Conservation (phyloP, 352 stramenopile species). For the Globisporangium alternatum region DNA sequence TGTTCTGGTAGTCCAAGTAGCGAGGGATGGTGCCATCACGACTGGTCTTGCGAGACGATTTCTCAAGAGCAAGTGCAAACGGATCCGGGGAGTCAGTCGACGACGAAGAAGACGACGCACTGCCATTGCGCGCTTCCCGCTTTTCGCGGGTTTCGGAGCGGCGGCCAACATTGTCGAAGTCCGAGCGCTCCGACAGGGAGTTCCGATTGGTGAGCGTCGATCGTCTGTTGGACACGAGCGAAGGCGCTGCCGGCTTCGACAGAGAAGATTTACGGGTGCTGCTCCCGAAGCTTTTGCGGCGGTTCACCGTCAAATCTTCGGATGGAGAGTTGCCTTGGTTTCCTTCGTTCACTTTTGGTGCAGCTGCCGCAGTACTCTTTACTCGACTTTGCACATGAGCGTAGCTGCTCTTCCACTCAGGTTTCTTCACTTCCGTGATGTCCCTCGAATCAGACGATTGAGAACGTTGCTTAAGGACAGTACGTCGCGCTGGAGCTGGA, state of each 20-base stretch:
- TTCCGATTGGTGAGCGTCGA: slow-evolving; percentile 10
- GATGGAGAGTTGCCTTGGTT: background rate
- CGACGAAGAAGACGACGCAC: slow-evolving; percentile 27
- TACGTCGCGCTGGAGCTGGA: background rate
- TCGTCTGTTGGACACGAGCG: slow-evolving; percentile 6
- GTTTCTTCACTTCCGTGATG: background rate
- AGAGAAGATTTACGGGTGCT: background rate
- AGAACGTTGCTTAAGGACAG: slow-evolving; percentile 10
- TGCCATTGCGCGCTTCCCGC: background rate
- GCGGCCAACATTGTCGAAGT: slow-evolving; percentile 12
- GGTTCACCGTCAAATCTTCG: background rate
- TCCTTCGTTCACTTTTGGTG: background rate
- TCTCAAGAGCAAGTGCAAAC: slow-evolving; percentile 21
- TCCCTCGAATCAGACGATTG: slow-evolving; percentile 18
- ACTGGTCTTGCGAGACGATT: slow-evolving; percentile 33
- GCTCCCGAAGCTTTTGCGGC: slow-evolving; percentile 12
- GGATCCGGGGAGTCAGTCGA: slow-evolving; percentile 27
- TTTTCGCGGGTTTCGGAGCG: slow-evolving; percentile 6
- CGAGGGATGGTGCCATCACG: slow-evolving; percentile 45
- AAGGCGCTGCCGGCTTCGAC: slow-evolving; percentile 5
- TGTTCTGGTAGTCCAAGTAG: slow-evolving; percentile 65
- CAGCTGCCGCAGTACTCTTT: background rate
- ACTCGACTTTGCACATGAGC: slow-evolving; percentile 5
- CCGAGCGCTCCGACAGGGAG: slow-evolving; percentile 9
- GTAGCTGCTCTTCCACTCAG: slow-evolving; percentile 9